A percentile compares a stretch with the other conserved stretches of the same genome.
These are phyloP conservation scores for Ilex paraguariensis DNA, from an alignment of 305 asterid species.

Conservation along the genomic window DNA sequence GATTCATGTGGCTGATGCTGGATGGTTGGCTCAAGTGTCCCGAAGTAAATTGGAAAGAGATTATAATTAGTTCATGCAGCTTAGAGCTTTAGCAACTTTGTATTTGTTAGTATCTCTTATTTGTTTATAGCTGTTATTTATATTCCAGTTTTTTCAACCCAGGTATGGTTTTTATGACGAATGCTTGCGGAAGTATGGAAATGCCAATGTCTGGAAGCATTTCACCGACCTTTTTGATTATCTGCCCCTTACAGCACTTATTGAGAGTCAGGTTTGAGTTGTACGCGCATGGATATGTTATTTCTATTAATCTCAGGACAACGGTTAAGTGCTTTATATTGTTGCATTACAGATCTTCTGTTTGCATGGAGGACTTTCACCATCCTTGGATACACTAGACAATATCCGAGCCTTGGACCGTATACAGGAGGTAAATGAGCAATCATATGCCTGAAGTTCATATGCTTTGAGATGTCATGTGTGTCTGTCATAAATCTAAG, in stretches of 20 bases:
- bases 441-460: too few species aligned
- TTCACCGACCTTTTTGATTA: conserved; percentile 98
- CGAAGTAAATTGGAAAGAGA: too few species aligned
- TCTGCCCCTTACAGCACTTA: conserved; percentile 96
- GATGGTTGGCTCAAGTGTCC: too few species aligned
- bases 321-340: background rate
- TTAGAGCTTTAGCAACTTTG: too few species aligned
- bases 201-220: conserved; percentile 63
- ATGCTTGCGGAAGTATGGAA: conserved; percentile 23
- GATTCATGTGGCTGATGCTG: too few species aligned
- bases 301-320: conserved; percentile 4
- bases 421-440: conserved; percentile 20
- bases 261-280: conserved; percentile 93
- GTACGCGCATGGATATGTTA: conserved; percentile 1
- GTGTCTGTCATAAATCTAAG: too few species aligned
- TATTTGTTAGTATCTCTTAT: too few species aligned
- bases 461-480: too few species aligned
- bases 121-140: conserved; percentile 13
- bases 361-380: conserved; percentile 31
- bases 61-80: too few species aligned
- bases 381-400: conserved; percentile 26
- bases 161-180: conserved; percentile 29
- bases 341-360: conserved; percentile 15
- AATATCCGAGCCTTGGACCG: conserved; percentile 12
- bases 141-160: conserved; percentile 17